Evolutionary conservation across 139 green algal genomes (phyloP).

Genomic region (Chlamydomonas sp.): DNA sequence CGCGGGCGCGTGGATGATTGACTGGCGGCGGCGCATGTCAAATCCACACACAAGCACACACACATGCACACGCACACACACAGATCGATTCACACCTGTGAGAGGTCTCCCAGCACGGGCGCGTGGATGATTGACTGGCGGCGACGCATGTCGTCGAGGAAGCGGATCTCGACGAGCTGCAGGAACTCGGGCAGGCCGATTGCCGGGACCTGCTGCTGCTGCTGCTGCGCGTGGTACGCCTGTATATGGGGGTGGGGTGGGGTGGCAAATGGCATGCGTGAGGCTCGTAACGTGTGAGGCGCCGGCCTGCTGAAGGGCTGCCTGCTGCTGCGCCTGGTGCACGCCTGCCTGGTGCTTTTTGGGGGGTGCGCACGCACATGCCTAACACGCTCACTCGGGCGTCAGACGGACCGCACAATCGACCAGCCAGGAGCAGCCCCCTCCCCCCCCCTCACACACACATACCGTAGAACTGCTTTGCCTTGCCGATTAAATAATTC

Average conservation of each 20-base stretch:
- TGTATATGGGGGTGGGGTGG: not conserved
- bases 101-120: not conserved
- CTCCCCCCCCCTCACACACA: too few species aligned
- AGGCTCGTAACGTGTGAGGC: not conserved
- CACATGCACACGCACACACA: not conserved
- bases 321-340: too few species aligned
- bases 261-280: too few species aligned
- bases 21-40: too few species aligned
- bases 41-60: not conserved
- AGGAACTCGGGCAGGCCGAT: constrained; percentile 47
- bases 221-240: not conserved
- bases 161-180: constrained; percentile 60
- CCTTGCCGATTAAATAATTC: too few species aligned
- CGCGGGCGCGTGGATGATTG: not conserved
- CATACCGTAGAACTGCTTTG: too few species aligned
- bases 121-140: constrained; percentile 48
- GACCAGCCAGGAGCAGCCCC: too few species aligned
- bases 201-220: not conserved
- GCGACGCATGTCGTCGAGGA: constrained; percentile 70
- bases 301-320: too few species aligned
- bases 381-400: too few species aligned
- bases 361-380: too few species aligned
- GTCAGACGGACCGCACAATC: too few species aligned
- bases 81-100: not conserved
- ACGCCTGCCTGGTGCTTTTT: too few species aligned